phyloP scores from a whole-genome alignment of 192 early-diverging fungal species.

The Coemansia sp. region DNA sequence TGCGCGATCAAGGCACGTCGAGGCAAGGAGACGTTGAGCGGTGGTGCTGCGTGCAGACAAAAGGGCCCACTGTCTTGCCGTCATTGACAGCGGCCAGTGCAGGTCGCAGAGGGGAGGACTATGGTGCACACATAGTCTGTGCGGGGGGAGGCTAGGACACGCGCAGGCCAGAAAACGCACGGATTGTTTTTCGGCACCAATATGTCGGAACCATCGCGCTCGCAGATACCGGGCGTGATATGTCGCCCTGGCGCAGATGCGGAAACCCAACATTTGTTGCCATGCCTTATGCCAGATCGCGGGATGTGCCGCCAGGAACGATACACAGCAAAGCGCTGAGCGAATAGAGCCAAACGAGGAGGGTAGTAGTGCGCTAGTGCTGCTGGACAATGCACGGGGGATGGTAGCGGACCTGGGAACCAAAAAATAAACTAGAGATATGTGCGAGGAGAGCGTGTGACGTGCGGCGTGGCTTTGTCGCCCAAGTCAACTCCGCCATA shows the following conservation, averaged over 20 bases:
- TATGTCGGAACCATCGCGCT: background rate
- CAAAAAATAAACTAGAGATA: constrained; percentile 1
- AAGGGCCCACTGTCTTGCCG: background rate
- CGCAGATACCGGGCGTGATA: background rate
- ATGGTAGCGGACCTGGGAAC: constrained; percentile 3
- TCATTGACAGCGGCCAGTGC: background rate
- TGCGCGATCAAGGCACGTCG: background rate
- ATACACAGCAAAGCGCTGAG: background rate
- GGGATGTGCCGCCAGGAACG: background rate
- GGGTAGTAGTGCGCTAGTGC: background rate
- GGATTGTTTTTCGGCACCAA: background rate
- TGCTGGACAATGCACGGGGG: constrained; percentile 7
- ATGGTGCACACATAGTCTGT: background rate
- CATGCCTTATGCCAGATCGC: background rate
- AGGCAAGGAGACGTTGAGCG: background rate
- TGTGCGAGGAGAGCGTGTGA: constrained; percentile 19
- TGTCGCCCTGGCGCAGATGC: background rate
- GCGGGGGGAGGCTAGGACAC: background rate
- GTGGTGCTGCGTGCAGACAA: constrained; percentile 2
- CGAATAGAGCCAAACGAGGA: background rate
- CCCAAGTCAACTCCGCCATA: constrained; percentile 12
- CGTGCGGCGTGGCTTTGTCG: constrained; percentile 32
- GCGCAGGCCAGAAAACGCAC: background rate
- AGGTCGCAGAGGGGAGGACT: background rate
- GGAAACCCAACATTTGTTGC: background rate